Evolutionary conservation across 805 yeast genomes (phyloP).

Genomic region (Teunomyces cretensis): DNA sequence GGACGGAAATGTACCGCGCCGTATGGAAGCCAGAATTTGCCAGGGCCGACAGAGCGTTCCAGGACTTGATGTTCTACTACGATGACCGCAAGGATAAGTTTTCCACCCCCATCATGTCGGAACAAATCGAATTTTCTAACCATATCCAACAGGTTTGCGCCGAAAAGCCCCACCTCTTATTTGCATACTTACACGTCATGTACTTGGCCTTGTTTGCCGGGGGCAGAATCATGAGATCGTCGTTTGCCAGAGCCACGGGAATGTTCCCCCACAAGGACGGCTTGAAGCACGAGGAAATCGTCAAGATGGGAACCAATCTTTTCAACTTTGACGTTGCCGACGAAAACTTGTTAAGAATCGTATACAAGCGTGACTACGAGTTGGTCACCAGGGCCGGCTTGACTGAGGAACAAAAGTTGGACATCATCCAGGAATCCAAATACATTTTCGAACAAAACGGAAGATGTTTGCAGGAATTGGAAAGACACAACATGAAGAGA

Average conservation of each 20-base stretch:
- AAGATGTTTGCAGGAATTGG: conserved; percentile 64
- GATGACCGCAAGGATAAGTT: conserved; percentile 56
- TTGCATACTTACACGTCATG: conserved; percentile 84
- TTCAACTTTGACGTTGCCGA: conserved; percentile 70
- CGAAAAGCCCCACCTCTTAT: conserved; percentile 66
- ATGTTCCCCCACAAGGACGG: conserved; percentile 75
- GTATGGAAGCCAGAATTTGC: conserved; percentile 74
- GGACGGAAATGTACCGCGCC: conserved; percentile 49
- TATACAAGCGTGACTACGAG: conserved; percentile 76
- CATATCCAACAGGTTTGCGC: conserved; percentile 56
- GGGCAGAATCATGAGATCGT: conserved; percentile 70
- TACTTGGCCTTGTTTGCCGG: conserved; percentile 87
- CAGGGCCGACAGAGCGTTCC: conserved; percentile 53
- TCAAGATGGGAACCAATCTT: conserved; percentile 64
- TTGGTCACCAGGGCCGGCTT: conserved; percentile 69
- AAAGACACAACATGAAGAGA: conserved; percentile 58
- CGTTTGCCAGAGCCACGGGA: conserved; percentile 63
- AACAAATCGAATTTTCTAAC: conserved; percentile 60
- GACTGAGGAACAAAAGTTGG: conserved; percentile 68
- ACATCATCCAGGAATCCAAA: conserved; percentile 65
- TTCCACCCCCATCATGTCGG: conserved; percentile 53
- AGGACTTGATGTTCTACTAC: conserved; percentile 70
- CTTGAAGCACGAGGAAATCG: conserved; percentile 60
- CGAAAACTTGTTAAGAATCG: conserved; percentile 60
- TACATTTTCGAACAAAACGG: conserved; percentile 65